Base-by-base conservation (phyloP, 352 stramenopile species). In the Poterioochromonas sp. region DNA sequence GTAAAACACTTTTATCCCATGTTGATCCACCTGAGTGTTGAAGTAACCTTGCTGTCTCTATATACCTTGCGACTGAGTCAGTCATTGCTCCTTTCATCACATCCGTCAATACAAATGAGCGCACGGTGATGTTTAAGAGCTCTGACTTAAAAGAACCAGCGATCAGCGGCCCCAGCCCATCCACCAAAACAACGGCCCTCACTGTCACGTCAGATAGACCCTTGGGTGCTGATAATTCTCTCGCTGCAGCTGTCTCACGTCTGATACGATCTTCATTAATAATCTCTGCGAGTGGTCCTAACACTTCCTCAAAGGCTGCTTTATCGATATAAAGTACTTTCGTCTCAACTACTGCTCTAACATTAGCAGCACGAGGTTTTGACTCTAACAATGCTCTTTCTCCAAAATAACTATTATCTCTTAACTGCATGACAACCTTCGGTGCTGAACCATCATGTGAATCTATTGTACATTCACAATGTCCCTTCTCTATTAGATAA, bases 291-390 rank as follows among this genome's bases (percentile, higher is more conserved):
- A 87, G 64, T 41, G 84, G 84, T 11, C 84, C 84, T 34, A 87
- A 78, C 37, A 87, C 74, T 40, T 85, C 76, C 43, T 83, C 86
- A 69, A 87, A 87, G 1, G 63, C 68, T 29, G 54, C 39, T 22
- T 89, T 87, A 62, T 93, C 86, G 3, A 95, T 86, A 44, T 87
- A 91, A 34, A 95, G 84, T 80, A 89, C 92, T 82, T 91, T 84
- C 22, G 94, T 87, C 37, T 90, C 84, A 0, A 88, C 88, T 29
- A 92, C 76, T 0, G 89, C 89, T 0, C 93, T 76, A 35, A 91
- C 92, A 77, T 92, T 89, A 0, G 90, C 90, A 0, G 88, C 88
- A 20, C 90, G 88, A n/a, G 88, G 92, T 40, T 90, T 84, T 53
- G 84, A 83, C 5, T 86, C 83, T 37, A 93, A 87, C 49, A 95